These are phyloP conservation scores for Trichosporon sp. DNA, from an alignment of 1,284 basidiomycete genomes.

Conservation along the genomic window DNA sequence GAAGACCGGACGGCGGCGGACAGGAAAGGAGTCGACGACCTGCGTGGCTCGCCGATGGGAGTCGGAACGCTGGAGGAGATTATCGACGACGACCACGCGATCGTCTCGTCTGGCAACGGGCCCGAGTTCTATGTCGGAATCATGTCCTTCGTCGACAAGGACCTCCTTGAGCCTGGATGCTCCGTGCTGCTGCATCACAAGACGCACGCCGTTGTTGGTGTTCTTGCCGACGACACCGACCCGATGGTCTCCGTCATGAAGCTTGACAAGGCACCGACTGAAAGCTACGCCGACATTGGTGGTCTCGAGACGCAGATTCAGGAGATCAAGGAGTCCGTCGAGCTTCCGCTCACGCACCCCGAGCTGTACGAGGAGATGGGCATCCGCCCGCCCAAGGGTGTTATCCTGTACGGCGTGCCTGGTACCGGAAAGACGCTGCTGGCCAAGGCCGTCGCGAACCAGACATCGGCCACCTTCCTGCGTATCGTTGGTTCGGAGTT, in stretches of 20 bases:
- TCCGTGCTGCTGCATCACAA: slow-evolving; percentile 95
- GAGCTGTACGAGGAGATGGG: slow-evolving; percentile 99
- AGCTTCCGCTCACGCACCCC: slow-evolving; percentile 94
- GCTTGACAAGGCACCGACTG: slow-evolving; percentile 95
- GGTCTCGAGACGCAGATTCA: slow-evolving; percentile 95
- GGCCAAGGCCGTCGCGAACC: slow-evolving; percentile 97
- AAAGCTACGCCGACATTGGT: slow-evolving; percentile 98
- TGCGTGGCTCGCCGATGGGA: slow-evolving; percentile 93
- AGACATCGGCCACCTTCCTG: slow-evolving; percentile 97
- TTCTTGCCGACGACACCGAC: slow-evolving; percentile 93
- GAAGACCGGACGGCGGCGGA: slow-evolving; percentile 98
- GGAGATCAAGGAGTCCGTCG: slow-evolving; percentile 99
- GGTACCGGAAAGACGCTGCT: slow-evolving; percentile 98
- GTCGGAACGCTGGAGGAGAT: slow-evolving; percentile 98
- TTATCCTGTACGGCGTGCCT: slow-evolving; percentile 97
- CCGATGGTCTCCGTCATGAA: slow-evolving; percentile 99
- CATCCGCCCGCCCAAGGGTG: slow-evolving; percentile 97
- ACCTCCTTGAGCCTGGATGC: slow-evolving; percentile 93
- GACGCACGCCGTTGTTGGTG: slow-evolving; percentile 90
- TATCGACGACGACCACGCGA: slow-evolving; percentile 99
- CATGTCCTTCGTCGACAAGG: slow-evolving; percentile 99
- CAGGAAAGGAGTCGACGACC: slow-evolving; percentile 85
- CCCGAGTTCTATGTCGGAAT: slow-evolving; percentile 98
- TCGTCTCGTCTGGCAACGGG: slow-evolving; percentile 89
- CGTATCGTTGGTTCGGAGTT: slow-evolving; percentile 97